Evolutionary conservation across 2,329 filamentous ascomycete species (phyloP).

Genomic region (Drechslerella coelobrocha): DNA sequence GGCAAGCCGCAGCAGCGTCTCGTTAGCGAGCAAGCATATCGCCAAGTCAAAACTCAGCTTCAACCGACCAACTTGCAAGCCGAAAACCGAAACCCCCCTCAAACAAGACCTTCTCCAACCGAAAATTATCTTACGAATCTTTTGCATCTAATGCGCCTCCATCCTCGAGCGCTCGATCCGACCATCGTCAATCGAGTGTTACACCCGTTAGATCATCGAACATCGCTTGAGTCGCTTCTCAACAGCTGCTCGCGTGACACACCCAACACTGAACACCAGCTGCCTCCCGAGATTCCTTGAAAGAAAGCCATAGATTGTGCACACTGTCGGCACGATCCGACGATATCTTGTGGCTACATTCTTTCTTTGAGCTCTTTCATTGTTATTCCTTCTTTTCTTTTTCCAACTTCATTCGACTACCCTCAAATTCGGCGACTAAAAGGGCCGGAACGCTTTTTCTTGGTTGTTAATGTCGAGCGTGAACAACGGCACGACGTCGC

Average conservation of each 20-base stretch:
- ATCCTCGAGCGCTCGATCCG: constrained; percentile 45
- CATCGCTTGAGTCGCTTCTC: constrained; percentile 49
- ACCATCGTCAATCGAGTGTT: constrained; percentile 50
- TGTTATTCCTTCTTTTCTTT: constrained; percentile 19
- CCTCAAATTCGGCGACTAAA: constrained; percentile 40
- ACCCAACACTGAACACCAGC: constrained; percentile 30
- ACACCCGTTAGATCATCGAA: constrained; percentile 44
- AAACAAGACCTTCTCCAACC: constrained; percentile 11
- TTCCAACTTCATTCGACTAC: constrained; percentile 7
- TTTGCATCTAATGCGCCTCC: constrained; percentile 49
- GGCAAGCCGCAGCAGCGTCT: constrained; percentile 23
- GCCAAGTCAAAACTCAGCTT: constrained; percentile 45
- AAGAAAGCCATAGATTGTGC: constrained; percentile 15
- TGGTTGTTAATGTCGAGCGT: constrained; percentile 46
- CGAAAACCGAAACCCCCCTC: constrained; percentile 10
- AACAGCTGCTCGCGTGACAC: constrained; percentile 51
- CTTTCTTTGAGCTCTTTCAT: not conserved
- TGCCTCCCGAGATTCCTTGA: constrained; percentile 45
- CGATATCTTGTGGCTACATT: constrained; percentile 16
- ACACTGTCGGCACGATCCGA: constrained; percentile 19
- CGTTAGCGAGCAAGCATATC: constrained; percentile 45
- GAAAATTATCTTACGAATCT: constrained; percentile 13
- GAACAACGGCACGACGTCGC: constrained; percentile 50
- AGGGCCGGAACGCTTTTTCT: constrained; percentile 32
- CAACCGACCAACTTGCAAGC: constrained; percentile 17